phyloP scores from a whole-genome alignment of 1,284 basidiomycete genomes.

The Phellinidium pouzarii region DNA sequence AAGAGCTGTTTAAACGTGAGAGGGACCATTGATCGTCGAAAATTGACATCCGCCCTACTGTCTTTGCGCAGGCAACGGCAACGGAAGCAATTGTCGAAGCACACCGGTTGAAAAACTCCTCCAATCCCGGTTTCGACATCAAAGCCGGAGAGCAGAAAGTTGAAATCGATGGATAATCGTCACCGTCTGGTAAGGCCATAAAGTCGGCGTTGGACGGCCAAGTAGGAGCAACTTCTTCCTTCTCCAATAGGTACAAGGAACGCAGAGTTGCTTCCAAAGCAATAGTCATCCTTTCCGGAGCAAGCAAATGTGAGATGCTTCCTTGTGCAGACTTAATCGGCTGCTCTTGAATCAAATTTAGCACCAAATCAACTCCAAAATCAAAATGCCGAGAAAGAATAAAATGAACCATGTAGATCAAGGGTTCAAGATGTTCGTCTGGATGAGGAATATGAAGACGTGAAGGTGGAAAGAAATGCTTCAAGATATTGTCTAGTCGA shows the following conservation, averaged over 20 bases:
- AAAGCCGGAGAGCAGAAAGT: slow-evolving; percentile 50
- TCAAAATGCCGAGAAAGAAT: slow-evolving; percentile 83
- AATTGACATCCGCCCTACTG: slow-evolving; percentile 72
- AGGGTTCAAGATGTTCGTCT: slow-evolving; percentile 74
- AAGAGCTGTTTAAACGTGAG: slow-evolving; percentile 51
- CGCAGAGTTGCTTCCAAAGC: slow-evolving; percentile 75
- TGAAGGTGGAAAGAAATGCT: slow-evolving; percentile 75
- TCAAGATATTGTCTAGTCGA: slow-evolving; percentile 74
- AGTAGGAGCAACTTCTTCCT: slow-evolving; percentile 57
- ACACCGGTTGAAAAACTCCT: slow-evolving; percentile 68
- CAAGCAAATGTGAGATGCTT: slow-evolving; percentile 40
- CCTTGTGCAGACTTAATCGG: slow-evolving; percentile 37
- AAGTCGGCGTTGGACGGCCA: slow-evolving; percentile 82
- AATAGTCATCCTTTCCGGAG: slow-evolving; percentile 69
- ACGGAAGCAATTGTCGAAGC: slow-evolving; percentile 59
- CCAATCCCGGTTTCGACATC: slow-evolving; percentile 60
- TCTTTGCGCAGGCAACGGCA: slow-evolving; percentile 57
- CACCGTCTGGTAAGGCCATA: slow-evolving; percentile 44
- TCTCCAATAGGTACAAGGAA: slow-evolving; percentile 67
- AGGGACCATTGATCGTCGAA: slow-evolving; percentile 79
- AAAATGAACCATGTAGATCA: slow-evolving; percentile 79
- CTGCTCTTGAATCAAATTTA: slow-evolving; percentile 73
- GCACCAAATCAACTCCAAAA: slow-evolving; percentile 75
- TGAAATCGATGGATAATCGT: slow-evolving; percentile 69
- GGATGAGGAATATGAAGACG: slow-evolving; percentile 56